phyloP scores from a whole-genome alignment of 228 moss, liverwort and hornwort genomes.

The Sphagnum fallax region DNA sequence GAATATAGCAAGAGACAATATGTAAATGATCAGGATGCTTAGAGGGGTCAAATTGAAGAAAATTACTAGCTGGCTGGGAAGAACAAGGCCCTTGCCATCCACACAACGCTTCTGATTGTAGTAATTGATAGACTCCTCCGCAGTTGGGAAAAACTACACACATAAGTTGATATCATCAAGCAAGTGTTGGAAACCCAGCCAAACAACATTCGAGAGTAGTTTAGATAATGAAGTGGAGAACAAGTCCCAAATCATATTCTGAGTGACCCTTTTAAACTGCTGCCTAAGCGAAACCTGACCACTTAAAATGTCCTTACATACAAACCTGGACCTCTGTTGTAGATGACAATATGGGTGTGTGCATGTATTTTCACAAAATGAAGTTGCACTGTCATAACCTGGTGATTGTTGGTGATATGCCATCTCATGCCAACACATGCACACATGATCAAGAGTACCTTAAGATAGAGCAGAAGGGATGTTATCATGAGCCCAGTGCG shows the following conservation, averaged over 20 bases:
- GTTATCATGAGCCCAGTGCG: conserved; percentile 99
- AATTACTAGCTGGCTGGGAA: conserved; percentile 97
- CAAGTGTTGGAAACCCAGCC: neutral
- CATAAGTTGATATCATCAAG: neutral
- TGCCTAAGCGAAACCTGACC: neutral
- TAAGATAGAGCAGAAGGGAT: conserved; percentile 93
- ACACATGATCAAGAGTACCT: conserved; percentile 36
- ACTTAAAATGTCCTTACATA: neutral
- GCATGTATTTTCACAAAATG: too few species aligned
- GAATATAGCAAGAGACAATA: neutral
- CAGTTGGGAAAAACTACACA: conserved; percentile 84
- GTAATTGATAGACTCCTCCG: conserved; percentile 90
- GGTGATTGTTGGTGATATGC: too few species aligned
- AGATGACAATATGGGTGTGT: too few species aligned
- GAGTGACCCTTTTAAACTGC: neutral
- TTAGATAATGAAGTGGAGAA: neutral
- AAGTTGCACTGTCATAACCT: too few species aligned
- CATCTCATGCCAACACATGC: neutral
- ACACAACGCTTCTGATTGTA: conserved; percentile 99
- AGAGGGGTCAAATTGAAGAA: neutral
- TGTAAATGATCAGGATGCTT: neutral
- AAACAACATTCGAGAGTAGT: neutral
- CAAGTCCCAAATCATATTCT: neutral
- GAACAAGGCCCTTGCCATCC: conserved; percentile 89
- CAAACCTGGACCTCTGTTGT: too few species aligned